Evolutionary conservation across 331 rosid species (phyloP).

Genomic region (Pyrus hybrid): DNA sequence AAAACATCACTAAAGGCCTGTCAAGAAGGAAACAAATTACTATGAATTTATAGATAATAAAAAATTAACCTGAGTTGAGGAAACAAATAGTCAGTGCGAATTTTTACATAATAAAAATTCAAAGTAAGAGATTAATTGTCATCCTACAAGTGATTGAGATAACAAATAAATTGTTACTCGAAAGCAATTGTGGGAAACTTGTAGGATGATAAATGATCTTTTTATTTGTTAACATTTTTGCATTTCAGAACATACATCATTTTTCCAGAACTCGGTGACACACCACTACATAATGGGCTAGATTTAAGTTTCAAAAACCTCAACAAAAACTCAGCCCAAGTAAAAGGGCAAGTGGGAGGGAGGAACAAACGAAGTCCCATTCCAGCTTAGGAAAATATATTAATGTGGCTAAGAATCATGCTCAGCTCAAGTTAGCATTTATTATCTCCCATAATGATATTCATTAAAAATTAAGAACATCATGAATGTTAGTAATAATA

Average conservation of each 20-base stretch:
- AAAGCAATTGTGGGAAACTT: neutral
- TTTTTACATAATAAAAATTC: neutral
- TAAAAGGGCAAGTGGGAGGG: neutral
- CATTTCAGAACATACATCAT: neutral
- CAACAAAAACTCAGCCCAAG: neutral
- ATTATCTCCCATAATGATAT: too few species aligned
- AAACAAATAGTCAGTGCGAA: too few species aligned
- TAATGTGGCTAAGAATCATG: too few species aligned
- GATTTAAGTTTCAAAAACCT: neutral
- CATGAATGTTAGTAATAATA: too few species aligned
- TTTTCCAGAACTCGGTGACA: neutral
- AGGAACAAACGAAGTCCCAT: neutral
- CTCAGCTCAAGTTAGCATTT: too few species aligned
- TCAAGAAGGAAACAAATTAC: neutral
- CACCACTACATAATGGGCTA: neutral
- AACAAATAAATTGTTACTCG: neutral
- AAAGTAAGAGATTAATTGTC: neutral
- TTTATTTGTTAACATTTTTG: too few species aligned
- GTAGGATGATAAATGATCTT: too few species aligned
- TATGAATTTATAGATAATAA: neutral
- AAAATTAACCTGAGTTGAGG: too few species aligned
- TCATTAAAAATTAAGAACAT: too few species aligned
- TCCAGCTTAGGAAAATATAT: neutral
- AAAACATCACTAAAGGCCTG: constrained; percentile 68
- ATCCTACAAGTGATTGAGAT: neutral